Evolutionary conservation across 225 moss, liverwort and hornwort species (phyloP), one percentile per base, ranked within the genome.

Genomic region (Bryum argenteum): DNA sequence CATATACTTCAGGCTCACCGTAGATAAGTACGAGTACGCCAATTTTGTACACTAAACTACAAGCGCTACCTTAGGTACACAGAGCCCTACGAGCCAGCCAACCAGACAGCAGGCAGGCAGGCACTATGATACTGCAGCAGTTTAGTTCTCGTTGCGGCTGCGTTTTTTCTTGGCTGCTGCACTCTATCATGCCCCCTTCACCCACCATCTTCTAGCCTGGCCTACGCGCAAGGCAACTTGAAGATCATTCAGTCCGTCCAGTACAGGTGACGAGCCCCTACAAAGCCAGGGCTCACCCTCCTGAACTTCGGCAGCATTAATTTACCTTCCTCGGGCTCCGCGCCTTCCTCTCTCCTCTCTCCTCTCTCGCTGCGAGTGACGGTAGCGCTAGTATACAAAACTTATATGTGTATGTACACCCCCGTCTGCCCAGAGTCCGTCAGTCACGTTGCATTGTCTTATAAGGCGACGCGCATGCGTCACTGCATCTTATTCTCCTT

Each of bases 101-200:
- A 26, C 26, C 26, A 26, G 26, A 4, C 33, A 33, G 33, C 33
- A 33, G 33, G 33, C 33, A 33, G 33, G 33, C 33, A 33, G 33
- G 33, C 33, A 33, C 33, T 33, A 28, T 2, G 3, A 28, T 61
- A 63, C 24, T 47, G 37, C 54, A 55, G 66, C 71, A 40, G 75
- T 71, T 65, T 70, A 19, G 73, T 48, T 33, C 33, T 33, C 33
- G 33, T 33, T 33, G 33, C 33, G 61, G 45, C 71, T 71, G 52
- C 61, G 22, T 40, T 83, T 48, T 19, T 72, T 79, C 76, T 72
- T 83, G 79, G 83, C 83, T 83, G 76, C 79, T 79, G 63, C 83
- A 72, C 54, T 68, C 79, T 52, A 67, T 68, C 79, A 68, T 72
- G 22, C 43, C 37, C 23, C 17, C 59, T 33, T 24, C 63, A 61